These are phyloP conservation scores for Melocanna baccifera DNA, from an alignment of 176 grass and related monocot genomes.

Conservation along the genomic window DNA sequence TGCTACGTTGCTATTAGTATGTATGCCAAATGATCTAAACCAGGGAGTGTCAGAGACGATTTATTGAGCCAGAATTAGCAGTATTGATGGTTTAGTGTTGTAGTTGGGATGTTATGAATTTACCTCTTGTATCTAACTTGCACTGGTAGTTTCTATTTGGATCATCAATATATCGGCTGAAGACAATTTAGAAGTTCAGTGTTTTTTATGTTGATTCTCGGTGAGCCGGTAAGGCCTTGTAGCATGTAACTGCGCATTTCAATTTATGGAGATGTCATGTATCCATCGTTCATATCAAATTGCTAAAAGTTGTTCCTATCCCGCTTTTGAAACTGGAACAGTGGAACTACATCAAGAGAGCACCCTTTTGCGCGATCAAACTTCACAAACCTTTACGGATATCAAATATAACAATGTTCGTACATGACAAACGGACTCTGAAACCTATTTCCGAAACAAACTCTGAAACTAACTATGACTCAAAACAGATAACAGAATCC, in stretches of 20 bases:
- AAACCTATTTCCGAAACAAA: no score
- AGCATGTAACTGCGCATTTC: neutral
- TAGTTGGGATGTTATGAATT: conserved; percentile 11
- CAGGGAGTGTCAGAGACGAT: neutral
- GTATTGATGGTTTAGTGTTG: conserved; percentile 22
- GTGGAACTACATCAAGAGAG: neutral
- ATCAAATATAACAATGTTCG: neutral
- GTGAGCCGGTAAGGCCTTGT: neutral
- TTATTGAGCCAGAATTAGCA: neutral
- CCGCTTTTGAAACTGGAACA: neutral
- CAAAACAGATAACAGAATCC: no score
- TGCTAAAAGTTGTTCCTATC: neutral
- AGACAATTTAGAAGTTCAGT: neutral
- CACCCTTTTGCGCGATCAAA: neutral
- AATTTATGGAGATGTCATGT: neutral
- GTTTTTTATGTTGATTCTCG: neutral
- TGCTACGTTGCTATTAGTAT: conserved; percentile 13
- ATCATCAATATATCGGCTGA: neutral
- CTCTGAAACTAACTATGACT: no score
- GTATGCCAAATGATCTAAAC: neutral
- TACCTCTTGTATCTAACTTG: conserved; percentile 25
- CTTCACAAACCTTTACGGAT: neutral
- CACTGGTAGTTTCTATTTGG: neutral
- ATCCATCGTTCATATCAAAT: neutral
- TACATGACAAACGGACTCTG: no score